Percentiles rank a stretch among this genome's conserved stretches.
Evolutionary conservation across 2,329 filamentous ascomycete species (phyloP).

Genomic region (Dothistroma pini): DNA sequence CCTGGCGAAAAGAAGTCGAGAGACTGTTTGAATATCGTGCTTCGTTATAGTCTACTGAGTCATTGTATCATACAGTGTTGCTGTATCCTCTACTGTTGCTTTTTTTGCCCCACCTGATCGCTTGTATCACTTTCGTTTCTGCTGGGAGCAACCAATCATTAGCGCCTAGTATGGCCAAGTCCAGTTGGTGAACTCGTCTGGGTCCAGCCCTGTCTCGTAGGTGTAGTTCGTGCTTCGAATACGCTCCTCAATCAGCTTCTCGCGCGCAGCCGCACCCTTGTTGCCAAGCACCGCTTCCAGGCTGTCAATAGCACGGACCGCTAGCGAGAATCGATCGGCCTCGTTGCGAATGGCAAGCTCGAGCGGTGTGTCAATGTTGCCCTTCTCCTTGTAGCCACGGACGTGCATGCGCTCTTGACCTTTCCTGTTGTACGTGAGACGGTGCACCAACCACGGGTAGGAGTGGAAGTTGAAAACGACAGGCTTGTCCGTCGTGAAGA

Average conservation of each 20-base stretch:
- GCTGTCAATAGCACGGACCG: constrained; percentile 71
- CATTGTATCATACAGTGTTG: background rate
- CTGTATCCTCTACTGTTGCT: background rate
- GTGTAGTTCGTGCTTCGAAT: constrained; percentile 61
- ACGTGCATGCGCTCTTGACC: constrained; percentile 67
- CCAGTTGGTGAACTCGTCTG: constrained; percentile 63
- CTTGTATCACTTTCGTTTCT: background rate
- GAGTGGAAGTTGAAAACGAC: constrained; percentile 83
- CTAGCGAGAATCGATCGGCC: constrained; percentile 72
- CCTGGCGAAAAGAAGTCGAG: background rate
- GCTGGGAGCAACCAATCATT: background rate
- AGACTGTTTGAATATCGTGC: background rate
- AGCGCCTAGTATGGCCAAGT: constrained; percentile 51
- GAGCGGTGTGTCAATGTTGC: constrained; percentile 77
- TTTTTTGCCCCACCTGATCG: background rate
- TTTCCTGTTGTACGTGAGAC: constrained; percentile 70
- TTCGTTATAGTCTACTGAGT: background rate
- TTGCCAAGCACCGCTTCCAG: constrained; percentile 60
- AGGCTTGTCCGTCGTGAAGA: constrained; percentile 70
- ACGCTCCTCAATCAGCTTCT: constrained; percentile 62
- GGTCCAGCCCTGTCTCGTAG: constrained; percentile 68
- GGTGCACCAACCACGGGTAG: constrained; percentile 76
- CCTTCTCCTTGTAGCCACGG: constrained; percentile 77
- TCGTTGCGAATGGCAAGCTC: constrained; percentile 75
- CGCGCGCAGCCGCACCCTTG: constrained; percentile 58